A percentile compares a stretch with the other conserved stretches of the same genome.
These are phyloP conservation scores for Lentinula edodes DNA, from an alignment of 768 basidiomycete genomes.

Conservation along the genomic window DNA sequence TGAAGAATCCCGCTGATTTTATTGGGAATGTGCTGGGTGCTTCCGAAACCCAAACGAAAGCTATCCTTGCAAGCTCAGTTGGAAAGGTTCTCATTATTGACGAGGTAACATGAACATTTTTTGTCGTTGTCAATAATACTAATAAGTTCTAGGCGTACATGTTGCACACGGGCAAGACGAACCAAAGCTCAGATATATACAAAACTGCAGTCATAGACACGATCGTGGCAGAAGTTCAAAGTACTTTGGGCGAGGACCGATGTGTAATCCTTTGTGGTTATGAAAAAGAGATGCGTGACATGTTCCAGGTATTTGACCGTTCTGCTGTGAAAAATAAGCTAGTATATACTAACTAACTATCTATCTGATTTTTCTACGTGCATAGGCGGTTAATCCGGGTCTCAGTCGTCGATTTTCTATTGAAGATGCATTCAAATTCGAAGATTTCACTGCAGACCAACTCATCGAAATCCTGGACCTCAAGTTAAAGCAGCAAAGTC, in stretches of 20 bases:
- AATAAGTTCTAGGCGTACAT: background rate
- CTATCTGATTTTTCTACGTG: background rate
- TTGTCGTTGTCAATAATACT: background rate
- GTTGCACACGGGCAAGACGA: background rate
- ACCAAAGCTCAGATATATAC: slow-evolving; percentile 21
- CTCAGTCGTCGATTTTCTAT: slow-evolving; percentile 61
- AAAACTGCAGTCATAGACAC: slow-evolving; percentile 44
- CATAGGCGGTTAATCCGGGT: slow-evolving; percentile 32
- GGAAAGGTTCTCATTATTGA: slow-evolving; percentile 44
- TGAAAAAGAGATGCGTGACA: slow-evolving; percentile 43
- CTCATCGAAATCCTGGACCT: slow-evolving; percentile 44
- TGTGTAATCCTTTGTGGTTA: slow-evolving; percentile 40
- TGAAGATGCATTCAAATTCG: slow-evolving; percentile 64
- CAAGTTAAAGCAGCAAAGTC: slow-evolving; percentile 54
- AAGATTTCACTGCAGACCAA: slow-evolving; percentile 54
- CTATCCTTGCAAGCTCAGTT: slow-evolving; percentile 37
- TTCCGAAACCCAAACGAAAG: slow-evolving; percentile 62
- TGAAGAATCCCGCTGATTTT: slow-evolving; percentile 68
- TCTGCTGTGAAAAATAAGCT: background rate
- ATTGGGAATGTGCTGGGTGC: slow-evolving; percentile 52
- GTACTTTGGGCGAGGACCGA: slow-evolving; percentile 40
- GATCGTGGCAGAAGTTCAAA: slow-evolving; percentile 42
- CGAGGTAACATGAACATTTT: slow-evolving; percentile 20
- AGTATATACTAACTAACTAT: slow-evolving; percentile 4
- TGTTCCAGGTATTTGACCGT: slow-evolving; percentile 53